Evolutionary conservation across 345 rosid species (phyloP).

Genomic region (Linum usitatissimum): DNA sequence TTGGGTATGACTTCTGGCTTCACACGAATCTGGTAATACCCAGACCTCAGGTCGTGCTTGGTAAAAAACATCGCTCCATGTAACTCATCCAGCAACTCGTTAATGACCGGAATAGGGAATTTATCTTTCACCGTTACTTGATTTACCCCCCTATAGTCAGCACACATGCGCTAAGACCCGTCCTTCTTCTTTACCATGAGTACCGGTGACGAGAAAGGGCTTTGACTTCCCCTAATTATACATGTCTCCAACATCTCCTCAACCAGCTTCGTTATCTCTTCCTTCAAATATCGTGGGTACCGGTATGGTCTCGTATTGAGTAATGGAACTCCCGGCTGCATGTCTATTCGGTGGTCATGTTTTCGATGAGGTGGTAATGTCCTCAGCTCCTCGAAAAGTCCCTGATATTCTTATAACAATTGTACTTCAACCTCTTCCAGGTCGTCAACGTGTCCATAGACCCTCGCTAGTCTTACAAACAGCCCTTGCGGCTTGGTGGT

Average conservation of each 20-base stretch:
- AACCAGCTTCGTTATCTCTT: neutral
- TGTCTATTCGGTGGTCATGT: too few species aligned
- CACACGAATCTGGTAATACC: neutral
- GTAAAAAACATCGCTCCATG: neutral
- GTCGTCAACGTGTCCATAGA: neutral
- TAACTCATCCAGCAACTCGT: conserved; percentile 1
- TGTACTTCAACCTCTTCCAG: neutral
- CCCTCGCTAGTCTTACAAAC: neutral
- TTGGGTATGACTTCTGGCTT: neutral
- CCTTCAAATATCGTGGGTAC: neutral
- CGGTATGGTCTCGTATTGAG: neutral
- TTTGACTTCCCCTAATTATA: neutral
- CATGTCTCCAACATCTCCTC: neutral
- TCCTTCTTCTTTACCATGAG: neutral
- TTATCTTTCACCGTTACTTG: neutral
- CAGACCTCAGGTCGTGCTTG: neutral
- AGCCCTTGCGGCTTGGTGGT: neutral
- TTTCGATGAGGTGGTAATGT: neutral
- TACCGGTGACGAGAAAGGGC: neutral
- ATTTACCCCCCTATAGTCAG: neutral
- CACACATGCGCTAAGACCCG: neutral
- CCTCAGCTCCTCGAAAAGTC: neutral
- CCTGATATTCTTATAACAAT: neutral
- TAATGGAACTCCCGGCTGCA: too few species aligned
- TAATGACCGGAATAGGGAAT: neutral